Percentiles rank a stretch among this genome's conserved stretches.
These are phyloP conservation scores for Pseudocercospora fijiensis DNA, from an alignment of 2,329 filamentous ascomycete genomes.

Conservation along the genomic window DNA sequence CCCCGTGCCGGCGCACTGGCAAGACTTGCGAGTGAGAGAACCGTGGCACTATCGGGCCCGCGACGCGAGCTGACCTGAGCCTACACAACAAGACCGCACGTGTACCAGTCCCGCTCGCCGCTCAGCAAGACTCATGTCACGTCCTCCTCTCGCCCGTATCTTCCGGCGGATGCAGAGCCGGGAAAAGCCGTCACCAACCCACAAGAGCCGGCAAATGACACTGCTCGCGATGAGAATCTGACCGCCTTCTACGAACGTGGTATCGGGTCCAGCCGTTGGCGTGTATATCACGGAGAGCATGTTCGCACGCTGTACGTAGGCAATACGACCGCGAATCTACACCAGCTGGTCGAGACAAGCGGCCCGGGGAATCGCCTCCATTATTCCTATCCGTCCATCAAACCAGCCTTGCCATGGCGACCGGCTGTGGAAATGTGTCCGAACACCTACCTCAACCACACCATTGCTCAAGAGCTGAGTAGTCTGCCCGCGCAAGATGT, in stretches of 20 bases:
- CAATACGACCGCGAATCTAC: slow-evolving; percentile 7
- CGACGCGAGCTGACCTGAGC: not conserved
- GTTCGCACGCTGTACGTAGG: slow-evolving; percentile 17
- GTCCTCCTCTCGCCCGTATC: not conserved
- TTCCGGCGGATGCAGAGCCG: not conserved
- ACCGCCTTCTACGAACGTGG: slow-evolving; percentile 18
- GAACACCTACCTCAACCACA: slow-evolving; percentile 9
- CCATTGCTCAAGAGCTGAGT: slow-evolving; percentile 10
- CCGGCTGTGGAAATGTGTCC: not conserved
- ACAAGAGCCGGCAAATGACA: not conserved
- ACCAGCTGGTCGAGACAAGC: slow-evolving; percentile 14
- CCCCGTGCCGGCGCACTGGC: slow-evolving; percentile 5
- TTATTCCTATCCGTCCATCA: slow-evolving; percentile 19
- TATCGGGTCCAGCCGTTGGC: slow-evolving; percentile 8
- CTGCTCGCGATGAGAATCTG: slow-evolving; percentile 12
- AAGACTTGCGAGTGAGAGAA: slow-evolving; percentile 7
- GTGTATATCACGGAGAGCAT: slow-evolving; percentile 14
- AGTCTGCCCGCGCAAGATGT: slow-evolving; percentile 14
- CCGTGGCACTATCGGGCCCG: not conserved
- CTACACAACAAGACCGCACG: not conserved
- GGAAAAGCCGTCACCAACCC: not conserved
- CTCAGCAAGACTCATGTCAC: not conserved
- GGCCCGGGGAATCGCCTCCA: slow-evolving; percentile 5
- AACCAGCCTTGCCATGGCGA: slow-evolving; percentile 12
- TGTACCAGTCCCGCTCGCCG: not conserved